phyloP scores from a whole-genome alignment of 495 filamentous ascomycete genomes.

The Pseudevernia furfuracea region DNA sequence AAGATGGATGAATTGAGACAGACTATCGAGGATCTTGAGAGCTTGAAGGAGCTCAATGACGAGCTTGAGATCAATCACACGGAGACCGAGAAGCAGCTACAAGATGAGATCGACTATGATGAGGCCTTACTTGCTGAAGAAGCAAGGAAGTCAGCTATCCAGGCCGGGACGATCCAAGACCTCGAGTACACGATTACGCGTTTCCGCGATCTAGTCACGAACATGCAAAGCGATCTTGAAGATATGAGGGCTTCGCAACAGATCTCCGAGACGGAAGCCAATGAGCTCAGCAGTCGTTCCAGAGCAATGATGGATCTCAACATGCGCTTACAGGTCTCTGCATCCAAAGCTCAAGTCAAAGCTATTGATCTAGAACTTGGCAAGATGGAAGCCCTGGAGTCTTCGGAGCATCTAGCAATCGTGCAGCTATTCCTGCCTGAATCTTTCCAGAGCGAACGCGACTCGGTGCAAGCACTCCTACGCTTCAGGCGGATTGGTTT shows the following conservation, averaged over 20 bases:
- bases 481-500: conserved; percentile 82
- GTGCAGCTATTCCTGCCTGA: conserved; percentile 85
- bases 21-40: conserved; percentile 77
- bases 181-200: conserved; percentile 81
- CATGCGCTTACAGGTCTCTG: conserved; percentile 81
- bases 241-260: conserved; percentile 87
- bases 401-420: conserved; percentile 78
- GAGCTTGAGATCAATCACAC: conserved; percentile 90
- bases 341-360: conserved; percentile 83
- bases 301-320: conserved; percentile 94
- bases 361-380: conserved; percentile 86
- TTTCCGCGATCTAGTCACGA: conserved; percentile 82
- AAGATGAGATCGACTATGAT: conserved; percentile 81
- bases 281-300: conserved; percentile 74
- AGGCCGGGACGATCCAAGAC: conserved; percentile 73
- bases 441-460: conserved; percentile 65
- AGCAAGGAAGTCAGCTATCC: conserved; percentile 47
- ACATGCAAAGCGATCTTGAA: conserved; percentile 77
- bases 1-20: conserved; percentile 73
- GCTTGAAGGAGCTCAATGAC: conserved; percentile 82
- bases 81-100: conserved; percentile 87
- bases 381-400: conserved; percentile 84
- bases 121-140: conserved; percentile 74
- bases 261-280: conserved; percentile 84
- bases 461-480: conserved; percentile 77